These are phyloP conservation scores for Kwoniella pini DNA, from an alignment of 768 basidiomycete species.

Conservation along the genomic window DNA sequence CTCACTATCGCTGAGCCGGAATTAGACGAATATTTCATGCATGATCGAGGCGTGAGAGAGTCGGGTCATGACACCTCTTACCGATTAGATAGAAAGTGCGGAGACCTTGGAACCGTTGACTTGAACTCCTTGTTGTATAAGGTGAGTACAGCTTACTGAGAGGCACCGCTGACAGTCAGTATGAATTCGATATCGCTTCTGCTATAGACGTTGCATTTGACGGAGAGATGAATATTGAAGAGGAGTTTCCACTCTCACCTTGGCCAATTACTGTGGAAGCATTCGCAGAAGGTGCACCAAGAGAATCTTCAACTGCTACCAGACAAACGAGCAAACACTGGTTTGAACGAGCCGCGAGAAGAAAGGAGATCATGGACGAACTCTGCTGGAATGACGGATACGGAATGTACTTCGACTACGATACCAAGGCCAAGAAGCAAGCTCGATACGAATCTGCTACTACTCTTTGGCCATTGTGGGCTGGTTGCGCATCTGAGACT, in stretches of 20 bases:
- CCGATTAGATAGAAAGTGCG: conserved; percentile 95
- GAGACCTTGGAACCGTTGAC: conserved; percentile 94
- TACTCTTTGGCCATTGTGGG: conserved; percentile 94
- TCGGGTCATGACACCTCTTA: conserved; percentile 96
- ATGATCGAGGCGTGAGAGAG: conserved; percentile 94
- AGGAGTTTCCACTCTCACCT: conserved; percentile 85
- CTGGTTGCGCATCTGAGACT: conserved; percentile 92
- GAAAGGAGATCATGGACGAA: conserved; percentile 83
- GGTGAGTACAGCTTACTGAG: conserved; percentile 16
- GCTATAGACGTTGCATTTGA: conserved; percentile 94
- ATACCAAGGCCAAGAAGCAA: conserved; percentile 86
- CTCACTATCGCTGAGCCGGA: conserved; percentile 77
- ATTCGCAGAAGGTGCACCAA: conserved; percentile 58
- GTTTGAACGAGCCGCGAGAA: conserved; percentile 83
- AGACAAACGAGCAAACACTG: conserved; percentile 81
- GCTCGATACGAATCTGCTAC: conserved; percentile 97
- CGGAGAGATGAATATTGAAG: conserved; percentile 85
- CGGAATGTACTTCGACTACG: conserved; percentile 93
- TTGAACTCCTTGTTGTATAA: conserved; percentile 95
- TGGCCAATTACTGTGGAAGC: conserved; percentile 65
- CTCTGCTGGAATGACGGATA: conserved; percentile 97
- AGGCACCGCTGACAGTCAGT: conserved; percentile 55
- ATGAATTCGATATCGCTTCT: conserved; percentile 97
- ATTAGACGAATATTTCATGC: conserved; percentile 95
- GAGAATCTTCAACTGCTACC: conserved; percentile 40